Base-by-base conservation (phyloP, 768 basidiomycete species). In the Tricholoma hemisulphureum region DNA sequence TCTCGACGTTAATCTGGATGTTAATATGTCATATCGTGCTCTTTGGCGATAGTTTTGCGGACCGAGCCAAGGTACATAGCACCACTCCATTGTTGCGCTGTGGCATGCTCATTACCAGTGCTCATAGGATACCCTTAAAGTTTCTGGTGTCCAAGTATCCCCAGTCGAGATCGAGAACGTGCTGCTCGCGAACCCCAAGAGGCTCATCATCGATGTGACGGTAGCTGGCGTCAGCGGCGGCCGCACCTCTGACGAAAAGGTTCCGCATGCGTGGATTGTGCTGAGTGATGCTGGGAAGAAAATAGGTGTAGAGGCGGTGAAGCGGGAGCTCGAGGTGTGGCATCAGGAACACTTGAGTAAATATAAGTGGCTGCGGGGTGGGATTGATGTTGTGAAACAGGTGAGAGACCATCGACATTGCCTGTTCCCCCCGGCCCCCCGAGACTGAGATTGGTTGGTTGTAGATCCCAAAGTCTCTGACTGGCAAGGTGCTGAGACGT, bases 231-330 rank as follows among this genome's bases (percentile, higher is more conserved):
- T 93, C 2, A 80, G 77, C 18, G 88, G 88, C 13, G 87, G 85
- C 0, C 84, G 87, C 2, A 86, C 87, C 0, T 76, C 77, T 0
- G 88, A 91, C 65, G 91, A 92, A 72, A 85, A 84, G 63, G 78
- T 87, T 1, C 90, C 91, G 0, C 82, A 85, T 2, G 91, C 91
- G 2, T 93, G 91, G 91, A 65, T 93, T 39, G 87, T 91, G 1
- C 71, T 92, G 6, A 87, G 83, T 55, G 60, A 73, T 0, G 65
- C 67, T 1, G 91, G 91, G 5, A 79, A 77, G 65, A 74, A 71
- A 35, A 63, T 76, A 3, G 86, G 88, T 10, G 67, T 68, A 1
- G 61, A 61, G 6, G 69, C 65, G 32, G 80, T 78, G 6, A 65
- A 80, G 3, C 69, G 73, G 48, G 77, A 73, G 51, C 72, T 93